These are phyloP conservation scores for Daphne laureola DNA, from an alignment of 441 rosid genomes.

Conservation along the genomic window DNA sequence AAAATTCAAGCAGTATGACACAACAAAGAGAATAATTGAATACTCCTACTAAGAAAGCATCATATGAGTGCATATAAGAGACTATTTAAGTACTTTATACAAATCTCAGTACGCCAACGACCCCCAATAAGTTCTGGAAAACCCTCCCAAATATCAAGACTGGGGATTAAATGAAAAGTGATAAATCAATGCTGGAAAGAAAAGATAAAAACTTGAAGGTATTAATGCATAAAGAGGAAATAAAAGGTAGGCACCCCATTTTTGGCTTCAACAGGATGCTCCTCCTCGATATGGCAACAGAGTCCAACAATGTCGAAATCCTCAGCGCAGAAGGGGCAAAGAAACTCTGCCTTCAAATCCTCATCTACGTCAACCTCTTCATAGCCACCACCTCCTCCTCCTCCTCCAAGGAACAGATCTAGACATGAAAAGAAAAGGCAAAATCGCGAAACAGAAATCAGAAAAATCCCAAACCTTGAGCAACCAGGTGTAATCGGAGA, in stretches of 20 bases:
- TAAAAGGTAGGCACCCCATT: constrained; percentile 49
- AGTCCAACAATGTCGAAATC: constrained; percentile 78
- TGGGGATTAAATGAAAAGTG: neutral
- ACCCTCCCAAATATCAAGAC: neutral
- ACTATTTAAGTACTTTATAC: no score
- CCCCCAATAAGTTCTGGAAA: neutral
- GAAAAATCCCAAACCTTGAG: neutral
- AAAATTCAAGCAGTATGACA: no score
- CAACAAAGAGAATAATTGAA: no score
- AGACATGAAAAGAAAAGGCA: constrained; percentile 7
- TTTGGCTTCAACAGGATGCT: constrained; percentile 67
- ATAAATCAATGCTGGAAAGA: neutral
- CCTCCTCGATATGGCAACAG: constrained; percentile 76
- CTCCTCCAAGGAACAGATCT: constrained; percentile 50
- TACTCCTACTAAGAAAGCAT: no score
- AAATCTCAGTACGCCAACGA: no score
- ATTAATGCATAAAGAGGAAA: neutral
- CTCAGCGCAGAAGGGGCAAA: constrained; percentile 74
- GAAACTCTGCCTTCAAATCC: constrained; percentile 48
- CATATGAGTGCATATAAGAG: no score
- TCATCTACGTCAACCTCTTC: constrained; percentile 54
- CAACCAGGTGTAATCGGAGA: neutral
- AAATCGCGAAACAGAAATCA: constrained; percentile 3
- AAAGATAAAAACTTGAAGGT: neutral
- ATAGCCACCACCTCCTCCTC: no score